Base-by-base conservation (phyloP, 495 filamentous ascomycete species). In the Penicillium longicatenatum region DNA sequence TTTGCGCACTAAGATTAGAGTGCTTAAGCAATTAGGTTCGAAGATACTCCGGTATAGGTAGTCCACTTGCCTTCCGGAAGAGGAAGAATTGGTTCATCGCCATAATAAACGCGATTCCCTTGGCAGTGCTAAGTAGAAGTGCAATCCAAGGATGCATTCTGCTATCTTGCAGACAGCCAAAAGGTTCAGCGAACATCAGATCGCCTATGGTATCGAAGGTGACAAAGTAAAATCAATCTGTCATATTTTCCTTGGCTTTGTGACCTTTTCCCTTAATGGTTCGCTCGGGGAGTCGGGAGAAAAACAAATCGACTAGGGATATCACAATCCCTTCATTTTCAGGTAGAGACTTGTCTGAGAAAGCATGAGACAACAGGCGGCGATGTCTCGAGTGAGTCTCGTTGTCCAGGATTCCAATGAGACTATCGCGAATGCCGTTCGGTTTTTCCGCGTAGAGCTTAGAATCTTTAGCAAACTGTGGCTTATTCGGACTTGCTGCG, bases 121-220 rank as follows among this genome's bases (percentile, higher is more conserved):
- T 51, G 2, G 37, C 29, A 4, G 26, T 19, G 16, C 30, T 20
- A 21, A 51, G 37, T 12, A 51, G 3, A 51, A 51, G 48, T 8
- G 29, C 1, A 20, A 51, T 51, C 48, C 48, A 51, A 16, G 48
- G 48, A 29, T 51, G 48, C 0, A 51, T 14, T n/a, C 12, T 37
- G 16, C 48, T 22, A 20, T 51, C 31, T 8, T 51, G 21, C 6
- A 51, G 26, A 8, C 48, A 51, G 31, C 37, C 48, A 20, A 51
- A 51, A 6, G 48, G 20, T n/a, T 51, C 48, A 12, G 48, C 48
- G n/a, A 51, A 51, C 20, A 51, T 22, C 6, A 51, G 48, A 37
- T 51, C 48, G 1, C 48, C 48, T 1, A 26, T 51, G 30, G 37
- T 29, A 39, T 51, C 48, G 16, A 51, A 51, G 1, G 48, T 29